Percentiles rank a stretch among this genome's conserved stretches.
Conservation (phyloP, 148 eudicot genomes). For the Heliosperma pusillum region DNA sequence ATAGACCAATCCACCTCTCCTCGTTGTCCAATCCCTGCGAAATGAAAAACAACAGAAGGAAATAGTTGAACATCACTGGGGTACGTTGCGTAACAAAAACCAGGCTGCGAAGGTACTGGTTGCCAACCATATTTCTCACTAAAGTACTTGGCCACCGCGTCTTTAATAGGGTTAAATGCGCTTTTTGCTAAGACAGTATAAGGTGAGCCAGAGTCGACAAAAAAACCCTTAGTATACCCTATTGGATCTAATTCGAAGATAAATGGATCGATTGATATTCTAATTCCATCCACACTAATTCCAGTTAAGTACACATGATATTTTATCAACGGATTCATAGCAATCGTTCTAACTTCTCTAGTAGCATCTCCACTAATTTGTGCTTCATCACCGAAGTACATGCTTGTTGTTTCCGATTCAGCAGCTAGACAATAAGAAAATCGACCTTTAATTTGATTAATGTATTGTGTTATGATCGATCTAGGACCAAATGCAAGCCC, state of each 20-base stretch:
- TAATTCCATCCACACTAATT: not conserved
- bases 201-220: constrained; percentile 14
- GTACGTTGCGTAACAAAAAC: too few relatives aligned
- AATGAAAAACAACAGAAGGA: too few relatives aligned
- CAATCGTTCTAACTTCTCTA: not conserved
- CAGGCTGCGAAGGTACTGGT: not conserved
- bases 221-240: not conserved
- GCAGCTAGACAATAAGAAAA: too few relatives aligned
- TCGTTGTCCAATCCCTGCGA: too few relatives aligned
- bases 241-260: not conserved
- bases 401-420: constrained; percentile 10
- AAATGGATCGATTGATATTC: constrained; percentile 3
- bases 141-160: not conserved
- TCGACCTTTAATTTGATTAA: not conserved
- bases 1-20: too few relatives aligned
- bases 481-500: too few relatives aligned
- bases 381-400: constrained; percentile 10
- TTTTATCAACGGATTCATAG: not conserved
- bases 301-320: constrained; percentile 8
- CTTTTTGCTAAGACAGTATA: constrained; percentile 9
- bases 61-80: too few relatives aligned
- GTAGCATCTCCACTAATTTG: too few relatives aligned
- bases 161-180: not conserved
- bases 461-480: constrained; percentile 9
- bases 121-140: constrained; percentile 6